These are phyloP conservation scores for Dichotomopilus funicola DNA, from an alignment of 2,329 filamentous ascomycete genomes.

Conservation along the genomic window DNA sequence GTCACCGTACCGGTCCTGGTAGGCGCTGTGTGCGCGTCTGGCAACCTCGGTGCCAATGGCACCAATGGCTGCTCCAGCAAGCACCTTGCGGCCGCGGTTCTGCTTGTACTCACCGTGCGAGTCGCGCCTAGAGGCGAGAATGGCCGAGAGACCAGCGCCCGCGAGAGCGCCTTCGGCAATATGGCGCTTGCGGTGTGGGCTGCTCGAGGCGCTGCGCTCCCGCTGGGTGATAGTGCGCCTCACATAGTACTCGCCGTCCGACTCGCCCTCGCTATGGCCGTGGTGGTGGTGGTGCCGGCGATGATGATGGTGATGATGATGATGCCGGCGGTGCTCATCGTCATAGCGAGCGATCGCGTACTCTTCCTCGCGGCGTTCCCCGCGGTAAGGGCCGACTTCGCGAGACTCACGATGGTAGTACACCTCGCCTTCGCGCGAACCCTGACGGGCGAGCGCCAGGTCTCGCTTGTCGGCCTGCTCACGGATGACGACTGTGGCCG, in stretches of 20 bases:
- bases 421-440: conserved; percentile 43
- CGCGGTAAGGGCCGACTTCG: conserved; percentile 37
- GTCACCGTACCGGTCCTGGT: conserved; percentile 46
- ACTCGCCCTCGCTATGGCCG: conserved; percentile 30
- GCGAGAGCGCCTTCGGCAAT: conserved; percentile 59
- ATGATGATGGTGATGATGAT: conserved; percentile 34
- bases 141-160: conserved; percentile 55
- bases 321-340: conserved; percentile 26
- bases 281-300: conserved; percentile 34
- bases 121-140: conserved; percentile 49
- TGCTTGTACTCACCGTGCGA: conserved; percentile 44
- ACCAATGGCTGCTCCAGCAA: conserved; percentile 56
- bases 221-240: conserved; percentile 43
- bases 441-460: conserved; percentile 29
- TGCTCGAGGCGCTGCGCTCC: conserved; percentile 40
- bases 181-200: conserved; percentile 50
- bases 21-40: conserved; percentile 54
- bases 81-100: conserved; percentile 50
- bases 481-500: conserved; percentile 37
- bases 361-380: conserved; percentile 30
- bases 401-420: conserved; percentile 44
- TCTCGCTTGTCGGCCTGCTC: conserved; percentile 31
- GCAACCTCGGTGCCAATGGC: conserved; percentile 56
- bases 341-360: conserved; percentile 29
- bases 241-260: conserved; percentile 36